phyloP scores from a whole-genome alignment of 140 eudicot species.

The Senecio squalidus region DNA sequence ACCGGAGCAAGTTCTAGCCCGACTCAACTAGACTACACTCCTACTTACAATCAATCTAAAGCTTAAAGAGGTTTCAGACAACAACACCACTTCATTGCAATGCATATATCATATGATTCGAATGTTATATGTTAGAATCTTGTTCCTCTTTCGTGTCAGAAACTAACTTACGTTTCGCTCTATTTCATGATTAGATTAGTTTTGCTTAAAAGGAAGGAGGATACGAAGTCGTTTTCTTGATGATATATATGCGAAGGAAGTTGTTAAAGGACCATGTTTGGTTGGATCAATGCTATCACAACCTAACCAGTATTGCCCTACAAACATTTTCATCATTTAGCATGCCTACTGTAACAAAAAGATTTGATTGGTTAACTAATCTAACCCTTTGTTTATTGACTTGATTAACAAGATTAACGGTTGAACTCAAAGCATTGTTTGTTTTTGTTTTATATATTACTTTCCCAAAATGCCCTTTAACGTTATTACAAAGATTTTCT shows the following conservation, averaged over 20 bases:
- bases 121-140: too few species aligned
- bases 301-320: constrained; percentile 23
- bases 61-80: too few species aligned
- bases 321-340: constrained; percentile 19
- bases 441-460: too few species aligned
- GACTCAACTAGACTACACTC: not conserved
- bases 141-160: not conserved
- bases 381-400: constrained; percentile 11
- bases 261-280: constrained; percentile 25
- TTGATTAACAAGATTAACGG: constrained; percentile 31
- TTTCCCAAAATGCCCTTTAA: too few species aligned
- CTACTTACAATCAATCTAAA: not conserved
- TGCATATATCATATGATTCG: too few species aligned
- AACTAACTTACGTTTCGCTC: not conserved
- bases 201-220: constrained; percentile 21
- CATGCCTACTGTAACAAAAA: constrained; percentile 1
- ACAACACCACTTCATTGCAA: too few species aligned
- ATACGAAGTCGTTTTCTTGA: constrained; percentile 16
- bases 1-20: not conserved
- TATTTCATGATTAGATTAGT: constrained; percentile 5
- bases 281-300: constrained; percentile 17
- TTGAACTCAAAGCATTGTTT: not conserved
- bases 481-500: too few species aligned
- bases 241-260: constrained; percentile 5
- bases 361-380: constrained; percentile 18